These are phyloP conservation scores for Fusarium praegraminearum DNA, from an alignment of 2,329 filamentous ascomycete species.

Conservation along the genomic window DNA sequence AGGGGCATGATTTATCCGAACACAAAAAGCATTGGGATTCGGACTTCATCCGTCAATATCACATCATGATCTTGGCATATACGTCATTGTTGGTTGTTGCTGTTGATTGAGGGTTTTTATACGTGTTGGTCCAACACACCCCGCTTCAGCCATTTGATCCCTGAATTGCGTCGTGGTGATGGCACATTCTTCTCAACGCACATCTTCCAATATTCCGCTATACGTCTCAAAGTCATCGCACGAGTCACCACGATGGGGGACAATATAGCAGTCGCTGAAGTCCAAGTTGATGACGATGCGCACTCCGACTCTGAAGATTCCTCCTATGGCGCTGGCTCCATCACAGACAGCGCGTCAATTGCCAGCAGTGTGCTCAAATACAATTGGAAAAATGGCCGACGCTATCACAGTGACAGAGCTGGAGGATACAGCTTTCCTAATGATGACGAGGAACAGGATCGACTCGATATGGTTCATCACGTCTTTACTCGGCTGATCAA, in stretches of 20 bases:
- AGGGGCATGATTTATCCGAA: fast-evolving
- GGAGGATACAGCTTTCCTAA: slow-evolving; percentile 55
- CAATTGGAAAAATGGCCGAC: slow-evolving; percentile 54
- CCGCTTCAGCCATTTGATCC: neutral
- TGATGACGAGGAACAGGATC: slow-evolving; percentile 55
- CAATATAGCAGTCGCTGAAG: slow-evolving; percentile 1
- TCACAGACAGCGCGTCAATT: slow-evolving; percentile 2
- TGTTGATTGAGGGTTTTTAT: slow-evolving; percentile 2
- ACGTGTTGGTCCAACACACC: neutral
- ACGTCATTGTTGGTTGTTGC: neutral
- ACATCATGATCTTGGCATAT: neutral
- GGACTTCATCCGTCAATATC: fast-evolving
- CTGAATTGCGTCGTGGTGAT: neutral
- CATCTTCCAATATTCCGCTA: no score
- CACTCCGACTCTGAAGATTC: slow-evolving; percentile 9
- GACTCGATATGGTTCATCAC: slow-evolving; percentile 56
- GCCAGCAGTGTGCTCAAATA: slow-evolving; percentile 30
- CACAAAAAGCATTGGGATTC: fast-evolving
- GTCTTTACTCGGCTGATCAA: slow-evolving; percentile 50
- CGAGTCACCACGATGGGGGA: neutral
- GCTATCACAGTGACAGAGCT: slow-evolving; percentile 56
- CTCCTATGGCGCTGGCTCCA: neutral
- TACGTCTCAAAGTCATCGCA: fast-evolving
- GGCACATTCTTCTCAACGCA: neutral
- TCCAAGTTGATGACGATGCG: slow-evolving; percentile 22